Evolutionary conservation across 306 rosid genomes (phyloP).

Genomic region (Hippophae tibetana): DNA sequence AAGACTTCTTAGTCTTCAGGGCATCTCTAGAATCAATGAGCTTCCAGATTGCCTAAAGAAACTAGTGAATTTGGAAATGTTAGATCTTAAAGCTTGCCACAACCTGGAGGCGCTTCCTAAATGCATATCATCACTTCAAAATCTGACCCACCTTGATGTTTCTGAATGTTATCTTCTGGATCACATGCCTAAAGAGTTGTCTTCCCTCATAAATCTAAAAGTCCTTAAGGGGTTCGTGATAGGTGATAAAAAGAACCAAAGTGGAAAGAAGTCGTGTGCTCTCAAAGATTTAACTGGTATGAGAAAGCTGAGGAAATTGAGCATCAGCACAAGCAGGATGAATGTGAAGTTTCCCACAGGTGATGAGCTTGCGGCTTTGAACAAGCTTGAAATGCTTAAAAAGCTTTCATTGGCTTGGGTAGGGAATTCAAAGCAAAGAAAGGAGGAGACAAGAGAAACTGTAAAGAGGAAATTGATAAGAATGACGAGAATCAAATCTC

Average conservation of each 20-base stretch:
- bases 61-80: slow-evolving; percentile 4
- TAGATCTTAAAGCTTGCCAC: slow-evolving; percentile 28
- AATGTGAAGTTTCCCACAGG: slow-evolving; percentile 12
- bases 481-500: background rate
- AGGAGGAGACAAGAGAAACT: background rate
- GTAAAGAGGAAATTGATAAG: background rate
- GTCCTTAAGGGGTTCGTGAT: slow-evolving; percentile 23
- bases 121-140: slow-evolving; percentile 5
- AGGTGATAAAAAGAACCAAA: background rate
- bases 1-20: slow-evolving; percentile 25
- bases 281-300: slow-evolving; percentile 8
- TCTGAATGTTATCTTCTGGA: slow-evolving; percentile 28
- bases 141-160: slow-evolving; percentile 27
- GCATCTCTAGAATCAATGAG: slow-evolving; percentile 18
- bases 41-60: slow-evolving; percentile 18
- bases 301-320: slow-evolving; percentile 23
- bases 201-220: slow-evolving; percentile 12
- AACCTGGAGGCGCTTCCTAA: slow-evolving; percentile 24
- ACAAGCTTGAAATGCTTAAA: slow-evolving; percentile 3
- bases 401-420: slow-evolving; percentile 22
- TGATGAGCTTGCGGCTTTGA: slow-evolving; percentile 5
- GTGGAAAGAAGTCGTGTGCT: slow-evolving; percentile 1
- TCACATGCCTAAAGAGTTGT: slow-evolving; percentile 15
- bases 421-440: background rate
- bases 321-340: slow-evolving; percentile 14